Conservation (phyloP, 75 land plant genomes). For the Selaginella tamariscina region DNA sequence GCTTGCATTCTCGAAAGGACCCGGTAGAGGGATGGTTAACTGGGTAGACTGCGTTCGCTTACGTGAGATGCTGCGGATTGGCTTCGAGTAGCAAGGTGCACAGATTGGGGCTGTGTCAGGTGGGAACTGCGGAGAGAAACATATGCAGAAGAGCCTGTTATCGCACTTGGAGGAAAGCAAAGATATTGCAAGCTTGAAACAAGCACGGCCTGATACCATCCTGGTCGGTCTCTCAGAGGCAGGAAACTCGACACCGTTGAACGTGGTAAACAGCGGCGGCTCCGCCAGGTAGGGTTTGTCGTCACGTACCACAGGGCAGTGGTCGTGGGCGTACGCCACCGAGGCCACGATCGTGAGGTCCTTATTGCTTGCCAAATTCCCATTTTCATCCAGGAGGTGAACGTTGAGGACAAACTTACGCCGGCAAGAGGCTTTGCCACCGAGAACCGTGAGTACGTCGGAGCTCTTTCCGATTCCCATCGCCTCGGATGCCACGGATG, state of each 20-base stretch:
- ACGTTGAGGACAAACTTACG: constrained; percentile 29
- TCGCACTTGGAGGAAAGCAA: constrained; percentile 33
- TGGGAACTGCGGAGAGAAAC: constrained; percentile 27
- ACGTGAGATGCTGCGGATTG: constrained; percentile 33
- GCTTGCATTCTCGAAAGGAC: background rate
- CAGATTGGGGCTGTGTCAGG: constrained; percentile 17
- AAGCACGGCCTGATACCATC: constrained; percentile 27
- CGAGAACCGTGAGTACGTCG: constrained; percentile 24
- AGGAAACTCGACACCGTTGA: constrained; percentile 35
- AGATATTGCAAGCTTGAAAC: constrained; percentile 31
- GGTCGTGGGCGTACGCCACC: constrained; percentile 31
- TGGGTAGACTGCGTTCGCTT: constrained; percentile 20
- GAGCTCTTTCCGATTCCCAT: constrained; percentile 31
- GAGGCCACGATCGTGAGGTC: constrained; percentile 28
- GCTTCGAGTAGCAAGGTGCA: constrained; percentile 28
- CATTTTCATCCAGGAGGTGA: constrained; percentile 26
- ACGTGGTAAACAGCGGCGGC: constrained; percentile 31
- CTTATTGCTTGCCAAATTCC: constrained; percentile 19
- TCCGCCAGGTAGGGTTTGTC: constrained; percentile 28
- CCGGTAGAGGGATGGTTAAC: constrained; percentile 11
- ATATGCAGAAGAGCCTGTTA: constrained; percentile 29
- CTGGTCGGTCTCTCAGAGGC: constrained; percentile 26
- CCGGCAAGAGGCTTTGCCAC: constrained; percentile 32
- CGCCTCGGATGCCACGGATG: constrained; percentile 28
- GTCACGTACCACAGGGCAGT: constrained; percentile 25